Percentiles rank a stretch among this genome's conserved stretches.
These are phyloP conservation scores for Phaseolus coccineus DNA, from an alignment of 331 rosid species.

Conservation along the genomic window DNA sequence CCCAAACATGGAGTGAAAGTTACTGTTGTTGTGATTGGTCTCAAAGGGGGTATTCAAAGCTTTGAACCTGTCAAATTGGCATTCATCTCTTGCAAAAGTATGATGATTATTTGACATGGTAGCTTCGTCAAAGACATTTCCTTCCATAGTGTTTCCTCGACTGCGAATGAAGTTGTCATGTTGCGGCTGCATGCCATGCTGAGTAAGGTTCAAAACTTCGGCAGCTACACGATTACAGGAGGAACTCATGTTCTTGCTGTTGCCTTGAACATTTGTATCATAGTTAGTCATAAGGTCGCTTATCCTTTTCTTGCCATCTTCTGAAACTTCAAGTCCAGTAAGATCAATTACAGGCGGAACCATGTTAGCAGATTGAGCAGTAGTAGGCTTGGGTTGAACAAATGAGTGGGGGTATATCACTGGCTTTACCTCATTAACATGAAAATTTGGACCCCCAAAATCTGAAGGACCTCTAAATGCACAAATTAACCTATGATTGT, in stretches of 20 bases:
- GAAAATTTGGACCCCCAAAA: conserved; percentile 58
- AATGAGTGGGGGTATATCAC: conserved; percentile 53
- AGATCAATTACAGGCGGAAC: conserved; percentile 50
- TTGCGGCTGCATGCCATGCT: conserved; percentile 22
- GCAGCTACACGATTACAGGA: conserved; percentile 33
- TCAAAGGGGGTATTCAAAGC: conserved; percentile 58
- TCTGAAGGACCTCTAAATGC: conserved; percentile 55
- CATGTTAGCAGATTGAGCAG: conserved; percentile 43
- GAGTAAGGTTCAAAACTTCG: conserved; percentile 48
- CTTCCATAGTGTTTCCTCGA: conserved; percentile 53
- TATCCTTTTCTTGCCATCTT: conserved; percentile 73
- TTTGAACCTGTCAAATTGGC: conserved; percentile 63
- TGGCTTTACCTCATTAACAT: conserved; percentile 59
- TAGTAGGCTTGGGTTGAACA: conserved; percentile 56
- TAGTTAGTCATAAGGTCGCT: conserved; percentile 70
- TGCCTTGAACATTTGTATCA: conserved; percentile 59
- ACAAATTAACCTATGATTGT: conserved; percentile 79
- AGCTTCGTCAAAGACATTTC: conserved; percentile 51
- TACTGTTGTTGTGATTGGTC: conserved; percentile 51
- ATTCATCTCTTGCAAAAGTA: conserved; percentile 50
- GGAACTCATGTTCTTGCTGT: conserved; percentile 46
- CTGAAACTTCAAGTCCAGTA: conserved; percentile 69
- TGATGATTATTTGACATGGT: conserved; percentile 49
- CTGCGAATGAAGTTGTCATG: conserved; percentile 42
- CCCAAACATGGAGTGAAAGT: conserved; percentile 57